phyloP scores from a whole-genome alignment of 2,329 filamentous ascomycete genomes.

The Cladosporium oxysporum region DNA sequence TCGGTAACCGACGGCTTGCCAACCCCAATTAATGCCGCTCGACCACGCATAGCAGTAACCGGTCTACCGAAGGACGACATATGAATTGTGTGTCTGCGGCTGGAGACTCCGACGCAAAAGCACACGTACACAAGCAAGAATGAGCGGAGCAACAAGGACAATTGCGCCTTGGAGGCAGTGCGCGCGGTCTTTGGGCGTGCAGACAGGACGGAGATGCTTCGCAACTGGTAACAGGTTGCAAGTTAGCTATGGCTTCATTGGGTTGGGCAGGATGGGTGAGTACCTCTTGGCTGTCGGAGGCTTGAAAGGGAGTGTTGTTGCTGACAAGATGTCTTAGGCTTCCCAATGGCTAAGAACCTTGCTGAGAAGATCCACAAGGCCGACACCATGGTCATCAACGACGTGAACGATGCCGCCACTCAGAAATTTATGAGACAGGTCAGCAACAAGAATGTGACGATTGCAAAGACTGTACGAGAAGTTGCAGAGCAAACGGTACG shows the following conservation, averaged over 20 bases:
- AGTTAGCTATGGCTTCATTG: slow-evolving; percentile 53
- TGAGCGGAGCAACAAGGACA: slow-evolving; percentile 17
- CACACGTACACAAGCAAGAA: slow-evolving; percentile 6
- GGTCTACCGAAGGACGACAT: not conserved
- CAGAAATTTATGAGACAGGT: slow-evolving; percentile 59
- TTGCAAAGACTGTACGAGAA: slow-evolving; percentile 60
- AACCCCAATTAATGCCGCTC: slow-evolving; percentile 5
- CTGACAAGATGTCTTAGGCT: slow-evolving; percentile 51
- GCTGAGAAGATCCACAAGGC: slow-evolving; percentile 63
- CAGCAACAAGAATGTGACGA: slow-evolving; percentile 56
- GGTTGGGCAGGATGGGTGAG: slow-evolving; percentile 54
- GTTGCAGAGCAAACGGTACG: slow-evolving; percentile 69
- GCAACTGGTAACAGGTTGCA: slow-evolving; percentile 44
- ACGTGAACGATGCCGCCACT: slow-evolving; percentile 61
- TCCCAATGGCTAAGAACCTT: slow-evolving; percentile 72
- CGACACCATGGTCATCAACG: slow-evolving; percentile 65
- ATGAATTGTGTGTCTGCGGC: not conserved
- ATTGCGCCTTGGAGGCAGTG: slow-evolving; percentile 22
- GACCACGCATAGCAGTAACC: not conserved
- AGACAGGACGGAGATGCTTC: slow-evolving; percentile 42
- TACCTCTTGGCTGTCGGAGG: slow-evolving; percentile 26
- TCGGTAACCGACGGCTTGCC: slow-evolving; percentile 14
- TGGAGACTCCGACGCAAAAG: not conserved
- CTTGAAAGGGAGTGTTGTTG: not conserved
- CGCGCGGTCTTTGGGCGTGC: not conserved